Conservation (phyloP, 345 rosid species). For the Aquilaria malaccensis region DNA sequence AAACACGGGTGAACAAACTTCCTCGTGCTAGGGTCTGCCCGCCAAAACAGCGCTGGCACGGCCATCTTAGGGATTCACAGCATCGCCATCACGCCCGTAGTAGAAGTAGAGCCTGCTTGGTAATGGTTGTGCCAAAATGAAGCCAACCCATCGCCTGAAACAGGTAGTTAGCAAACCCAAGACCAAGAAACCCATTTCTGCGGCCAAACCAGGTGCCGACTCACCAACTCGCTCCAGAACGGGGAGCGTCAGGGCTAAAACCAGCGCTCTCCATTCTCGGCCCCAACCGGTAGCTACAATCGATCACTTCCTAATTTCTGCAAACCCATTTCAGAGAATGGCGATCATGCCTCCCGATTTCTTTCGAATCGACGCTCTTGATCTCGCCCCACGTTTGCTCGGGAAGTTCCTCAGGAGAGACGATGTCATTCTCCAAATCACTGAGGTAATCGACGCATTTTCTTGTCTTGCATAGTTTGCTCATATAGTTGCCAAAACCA, state of each 20-base stretch:
- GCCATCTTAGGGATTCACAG: too few relatives aligned
- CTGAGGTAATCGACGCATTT: constrained; percentile 49
- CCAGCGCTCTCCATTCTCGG: constrained; percentile 4
- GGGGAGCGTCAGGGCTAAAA: constrained; percentile 10
- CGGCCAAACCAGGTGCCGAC: constrained; percentile 1
- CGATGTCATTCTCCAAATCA: constrained; percentile 72
- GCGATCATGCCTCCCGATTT: constrained; percentile 51
- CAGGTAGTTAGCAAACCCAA: constrained; percentile 21
- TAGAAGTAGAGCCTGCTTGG: too few relatives aligned
- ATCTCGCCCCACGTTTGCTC: constrained; percentile 87
- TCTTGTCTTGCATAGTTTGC: not conserved
- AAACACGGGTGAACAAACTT: too few relatives aligned
- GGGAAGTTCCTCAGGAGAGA: constrained; percentile 79
- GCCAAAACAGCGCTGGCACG: too few relatives aligned
- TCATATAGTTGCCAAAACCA: not conserved
- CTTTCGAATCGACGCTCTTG: constrained; percentile 79
- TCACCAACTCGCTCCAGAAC: constrained; percentile 25
- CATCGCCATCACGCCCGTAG: too few relatives aligned
- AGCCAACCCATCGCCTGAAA: constrained; percentile 26
- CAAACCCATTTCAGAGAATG: constrained; percentile 19
- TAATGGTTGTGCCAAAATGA: constrained; percentile 5
- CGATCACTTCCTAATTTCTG: constrained; percentile 9
- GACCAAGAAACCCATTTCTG: constrained; percentile 8
- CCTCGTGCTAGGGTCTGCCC: too few relatives aligned
- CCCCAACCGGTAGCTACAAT: constrained; percentile 10